Percentiles rank a stretch among this genome's conserved stretches.
phyloP scores from a whole-genome alignment of 768 basidiomycete genomes.

The Boletales sp. region DNA sequence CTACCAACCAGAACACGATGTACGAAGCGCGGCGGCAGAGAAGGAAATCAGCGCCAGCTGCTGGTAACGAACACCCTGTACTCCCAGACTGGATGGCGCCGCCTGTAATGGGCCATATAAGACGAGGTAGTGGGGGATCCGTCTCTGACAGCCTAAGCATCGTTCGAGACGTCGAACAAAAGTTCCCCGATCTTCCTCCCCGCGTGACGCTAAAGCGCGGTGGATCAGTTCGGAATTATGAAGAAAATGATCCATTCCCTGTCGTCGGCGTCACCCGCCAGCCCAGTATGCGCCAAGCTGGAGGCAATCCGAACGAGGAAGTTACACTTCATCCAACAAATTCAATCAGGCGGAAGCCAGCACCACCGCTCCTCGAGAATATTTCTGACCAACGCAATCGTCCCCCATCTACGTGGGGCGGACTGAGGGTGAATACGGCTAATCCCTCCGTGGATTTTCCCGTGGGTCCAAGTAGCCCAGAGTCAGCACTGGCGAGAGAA shows the following conservation, averaged over 20 bases:
- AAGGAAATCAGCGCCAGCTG: constrained; percentile 10
- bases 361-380: constrained; percentile 23
- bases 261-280: constrained; percentile 24
- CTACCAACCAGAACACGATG: not conserved
- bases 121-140: constrained; percentile 23
- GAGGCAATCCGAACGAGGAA: constrained; percentile 11
- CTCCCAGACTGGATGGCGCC: constrained; percentile 11
- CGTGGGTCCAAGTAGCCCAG: constrained; percentile 2
- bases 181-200: constrained; percentile 52
- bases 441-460: constrained; percentile 2
- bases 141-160: constrained; percentile 42
- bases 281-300: constrained; percentile 12
- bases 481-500: not conserved
- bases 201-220: constrained; percentile 28
- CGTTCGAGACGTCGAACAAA: constrained; percentile 48
- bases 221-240: constrained; percentile 22
- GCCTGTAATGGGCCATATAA: constrained; percentile 6
- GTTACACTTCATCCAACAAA: not conserved
- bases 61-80: not conserved
- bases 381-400: constrained; percentile 6
- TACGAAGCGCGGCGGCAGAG: constrained; percentile 8
- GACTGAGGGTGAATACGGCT: constrained; percentile 9
- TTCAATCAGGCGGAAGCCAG: constrained; percentile 31
- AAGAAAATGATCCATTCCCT: constrained; percentile 21
- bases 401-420: constrained; percentile 22